A percentile compares a stretch with the other conserved stretches of the same genome.
Conservation (phyloP, 2,329 filamentous ascomycete species). For the Berkeleyomyces basicola region DNA sequence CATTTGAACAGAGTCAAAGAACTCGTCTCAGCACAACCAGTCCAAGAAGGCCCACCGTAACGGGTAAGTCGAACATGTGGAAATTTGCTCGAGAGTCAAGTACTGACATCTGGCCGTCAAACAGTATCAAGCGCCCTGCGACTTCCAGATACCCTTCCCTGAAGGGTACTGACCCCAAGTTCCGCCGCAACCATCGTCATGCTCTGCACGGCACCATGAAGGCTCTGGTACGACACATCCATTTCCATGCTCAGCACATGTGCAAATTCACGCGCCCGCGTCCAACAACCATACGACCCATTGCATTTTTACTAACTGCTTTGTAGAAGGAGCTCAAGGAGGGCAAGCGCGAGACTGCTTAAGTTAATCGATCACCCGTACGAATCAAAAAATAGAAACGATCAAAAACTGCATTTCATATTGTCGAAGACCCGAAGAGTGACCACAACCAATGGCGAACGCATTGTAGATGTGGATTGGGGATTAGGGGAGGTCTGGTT, state of each 20-base stretch:
- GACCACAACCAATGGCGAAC: no score
- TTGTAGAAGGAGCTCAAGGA: slow-evolving; percentile 90
- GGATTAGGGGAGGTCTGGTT: no score
- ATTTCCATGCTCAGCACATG: not conserved
- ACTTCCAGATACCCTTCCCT: slow-evolving; percentile 97
- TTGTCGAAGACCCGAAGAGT: not conserved
- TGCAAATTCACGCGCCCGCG: not conserved
- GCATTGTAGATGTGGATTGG: no score
- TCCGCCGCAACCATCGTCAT: slow-evolving; percentile 99
- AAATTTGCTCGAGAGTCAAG: not conserved
- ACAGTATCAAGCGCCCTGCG: slow-evolving; percentile 99
- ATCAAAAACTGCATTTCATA: slow-evolving; percentile 11
- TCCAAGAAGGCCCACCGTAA: slow-evolving; percentile 97
- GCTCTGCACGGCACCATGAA: slow-evolving; percentile 97
- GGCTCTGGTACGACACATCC: slow-evolving; percentile 60
- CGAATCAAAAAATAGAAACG: slow-evolving; percentile 14
- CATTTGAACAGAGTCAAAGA: slow-evolving; percentile 73
- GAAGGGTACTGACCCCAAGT: slow-evolving; percentile 98
- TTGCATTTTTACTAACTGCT: slow-evolving; percentile 20
- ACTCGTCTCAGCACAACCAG: slow-evolving; percentile 99
- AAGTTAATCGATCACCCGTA: slow-evolving; percentile 21
- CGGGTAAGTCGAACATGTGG: slow-evolving; percentile 40
- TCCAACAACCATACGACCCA: not conserved
- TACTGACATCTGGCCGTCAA: not conserved
- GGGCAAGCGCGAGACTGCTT: slow-evolving; percentile 82